Base-by-base conservation (phyloP, 2,329 filamentous ascomycete species). In the Didymosphaeria variabile region DNA sequence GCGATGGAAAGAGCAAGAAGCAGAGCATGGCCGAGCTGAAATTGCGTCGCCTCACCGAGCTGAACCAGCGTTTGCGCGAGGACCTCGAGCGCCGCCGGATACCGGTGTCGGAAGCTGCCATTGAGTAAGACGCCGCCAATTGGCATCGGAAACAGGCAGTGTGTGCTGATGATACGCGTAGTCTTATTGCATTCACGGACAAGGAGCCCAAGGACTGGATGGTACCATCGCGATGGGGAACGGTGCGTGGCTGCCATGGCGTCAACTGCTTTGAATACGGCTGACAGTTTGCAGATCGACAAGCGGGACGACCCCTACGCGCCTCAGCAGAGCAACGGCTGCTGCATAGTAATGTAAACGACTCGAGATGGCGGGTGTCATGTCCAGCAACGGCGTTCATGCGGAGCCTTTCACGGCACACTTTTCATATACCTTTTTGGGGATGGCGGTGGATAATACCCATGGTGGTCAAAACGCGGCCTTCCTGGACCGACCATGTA, bases 1-100 rank as follows among this genome's bases (percentile, higher is more conserved):
- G 87, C 70, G 87, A 88, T 76, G 83, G 85, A 70, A 88, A 87
- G 86, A 97, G 94, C 85, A 98, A 96, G 85, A 97, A 97, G 86
- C 95, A 98, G 84, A 97, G 93, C 79, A 98, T 99, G 92, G 94
- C 94, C 72, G 95, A 99, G 80, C 88, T 99, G 68, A 99, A 99
- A 87, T 88, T 98, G 75, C 90, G 95, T 75, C 91, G 95, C 68
- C 86, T 99, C 81, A 98, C 94, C 64, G 95, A 99, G 84, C 88
- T 99, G 75, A 99, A 98, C 86, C 93, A 93, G 81, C 91, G 95
- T 72, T 84, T 99, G 79, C 92, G 94, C 75, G 95, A 99, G 82
- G 95, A 99, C 79, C 86, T 99, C 67, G 95, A 98, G 74, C 89
- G 95, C 79, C 93, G 97, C 79, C 88, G 95, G 73, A 97, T 98